Conservation (phyloP, 2,329 filamentous ascomycete species). For the Curvularia verruculosa region DNA sequence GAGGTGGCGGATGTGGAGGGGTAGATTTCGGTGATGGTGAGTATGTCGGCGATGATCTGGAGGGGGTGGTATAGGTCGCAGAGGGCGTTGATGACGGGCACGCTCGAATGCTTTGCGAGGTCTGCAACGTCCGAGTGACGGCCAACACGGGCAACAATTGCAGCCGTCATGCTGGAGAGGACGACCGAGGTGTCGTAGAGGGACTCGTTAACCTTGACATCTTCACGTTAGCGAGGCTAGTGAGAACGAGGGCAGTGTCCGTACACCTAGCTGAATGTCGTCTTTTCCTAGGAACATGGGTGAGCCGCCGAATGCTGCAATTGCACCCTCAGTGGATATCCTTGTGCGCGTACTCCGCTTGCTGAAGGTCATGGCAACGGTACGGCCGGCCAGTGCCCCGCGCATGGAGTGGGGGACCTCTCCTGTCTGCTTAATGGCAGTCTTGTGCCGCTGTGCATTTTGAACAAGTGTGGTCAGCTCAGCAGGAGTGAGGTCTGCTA, state of each 20-base stretch:
- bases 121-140: constrained; percentile 58
- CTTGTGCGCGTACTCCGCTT: constrained; percentile 94
- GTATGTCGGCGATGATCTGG: constrained; percentile 91
- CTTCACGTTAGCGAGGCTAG: constrained; percentile 12
- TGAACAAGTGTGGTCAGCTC: constrained; percentile 84
- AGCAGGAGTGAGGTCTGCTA: constrained; percentile 78
- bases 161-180: constrained; percentile 74
- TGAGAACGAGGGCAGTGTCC: constrained; percentile 32
- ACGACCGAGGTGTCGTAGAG: constrained; percentile 91
- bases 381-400: constrained; percentile 72
- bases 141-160: constrained; percentile 59
- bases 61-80: constrained; percentile 92
- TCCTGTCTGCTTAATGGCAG: constrained; percentile 71
- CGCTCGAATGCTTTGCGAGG: constrained; percentile 55
- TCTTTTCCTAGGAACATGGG: constrained; percentile 96
- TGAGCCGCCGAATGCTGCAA: constrained; percentile 86
- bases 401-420: constrained; percentile 65
- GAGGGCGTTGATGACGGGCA: constrained; percentile 64
- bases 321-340: constrained; percentile 89
- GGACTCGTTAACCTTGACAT: constrained; percentile 79
- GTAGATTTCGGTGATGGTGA: constrained; percentile 85
- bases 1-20: constrained; percentile 54
- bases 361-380: constrained; percentile 94
- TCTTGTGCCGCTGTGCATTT: constrained; percentile 80
- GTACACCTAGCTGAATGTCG: constrained; percentile 91